Base-by-base conservation (phyloP, 1,284 basidiomycete species). In the Violaceomyces palustris region DNA sequence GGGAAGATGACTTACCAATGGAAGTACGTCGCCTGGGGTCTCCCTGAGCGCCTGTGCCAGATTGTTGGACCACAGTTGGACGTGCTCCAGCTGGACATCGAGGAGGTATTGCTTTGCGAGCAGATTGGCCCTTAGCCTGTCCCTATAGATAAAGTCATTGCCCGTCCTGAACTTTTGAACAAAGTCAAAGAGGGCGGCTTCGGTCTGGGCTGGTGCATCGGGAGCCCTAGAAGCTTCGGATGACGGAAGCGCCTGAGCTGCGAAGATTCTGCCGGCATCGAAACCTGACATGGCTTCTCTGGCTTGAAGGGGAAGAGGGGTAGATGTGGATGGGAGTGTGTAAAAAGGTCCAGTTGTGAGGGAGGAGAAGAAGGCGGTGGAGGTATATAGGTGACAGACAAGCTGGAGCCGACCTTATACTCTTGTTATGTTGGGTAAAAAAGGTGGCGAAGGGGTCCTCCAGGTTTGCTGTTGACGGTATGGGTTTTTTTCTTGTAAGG, bases 61-160 rank as follows among this genome's bases (percentile, higher is more conserved):
- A 69, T 93, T 88, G 64, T 94, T 89, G 68, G 92, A 91, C 79
- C 86, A 98, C 18, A 93, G 79, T 55, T 85, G 83, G 34, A 99
- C 76, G 75, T 98, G 90, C 36, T 85, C 82, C 57, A 98, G 80
- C 74, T 94, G 88, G 17, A 98, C 85, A 68, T 98, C 92, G 18
- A 98, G 81, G 15, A 90, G 81, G 67, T 92, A 84, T 60, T 92
- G 88, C 73, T 91, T 92, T 49, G 94, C 76, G 12, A 98, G 80
- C 28, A 97, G 75, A 67, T 92, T 94, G 35, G 84, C 87, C 17
- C 92, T 82, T 32, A 98, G 79, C 53, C 87, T 86, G 71, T 98
- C 93, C 66, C 90, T 91, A 60, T 48, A 59, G 38, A 72, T 55
- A 55, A 64, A 73, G 45, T 69, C 69, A 46, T 61, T 69, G 34